Evolutionary conservation across 352 stramenopile genomes (phyloP).

Genomic region (Globisporangium polare): DNA sequence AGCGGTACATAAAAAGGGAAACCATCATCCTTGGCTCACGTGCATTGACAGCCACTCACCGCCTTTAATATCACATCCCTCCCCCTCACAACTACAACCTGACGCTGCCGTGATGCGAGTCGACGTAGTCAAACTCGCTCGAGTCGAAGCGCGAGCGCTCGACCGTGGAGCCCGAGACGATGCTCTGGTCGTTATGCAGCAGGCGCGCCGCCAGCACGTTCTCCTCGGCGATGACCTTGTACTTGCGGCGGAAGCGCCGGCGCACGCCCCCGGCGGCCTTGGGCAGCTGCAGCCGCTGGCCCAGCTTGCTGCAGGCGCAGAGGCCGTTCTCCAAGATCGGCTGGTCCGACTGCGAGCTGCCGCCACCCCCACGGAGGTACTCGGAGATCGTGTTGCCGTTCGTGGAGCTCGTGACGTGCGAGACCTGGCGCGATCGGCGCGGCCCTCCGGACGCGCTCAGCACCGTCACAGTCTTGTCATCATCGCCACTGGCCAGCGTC

Average conservation of each 20-base stretch:
- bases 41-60: not conserved
- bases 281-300: constrained; percentile 42
- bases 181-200: constrained; percentile 33
- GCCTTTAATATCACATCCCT: no score
- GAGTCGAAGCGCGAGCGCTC: constrained; percentile 15
- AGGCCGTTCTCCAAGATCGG: constrained; percentile 39
- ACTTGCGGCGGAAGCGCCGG: constrained; percentile 31
- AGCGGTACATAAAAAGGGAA: no score
- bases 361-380: constrained; percentile 11
- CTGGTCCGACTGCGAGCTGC: constrained; percentile 37
- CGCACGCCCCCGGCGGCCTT: constrained; percentile 20
- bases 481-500: constrained; percentile 1
- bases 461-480: constrained; percentile 14
- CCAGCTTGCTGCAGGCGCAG: constrained; percentile 52
- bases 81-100: not conserved
- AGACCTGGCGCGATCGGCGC: constrained; percentile 19
- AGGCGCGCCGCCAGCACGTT: constrained; percentile 43
- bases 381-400: constrained; percentile 27
- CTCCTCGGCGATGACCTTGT: constrained; percentile 22
- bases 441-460: constrained; percentile 14
- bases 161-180: constrained; percentile 14
- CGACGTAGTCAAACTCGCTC: constrained; percentile 45
- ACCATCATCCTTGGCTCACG: no score
- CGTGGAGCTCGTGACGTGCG: constrained; percentile 38
- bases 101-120: constrained; percentile 14